Base-by-base conservation (phyloP, 306 rosid species). In the Cotoneaster glaucophyllus region DNA sequence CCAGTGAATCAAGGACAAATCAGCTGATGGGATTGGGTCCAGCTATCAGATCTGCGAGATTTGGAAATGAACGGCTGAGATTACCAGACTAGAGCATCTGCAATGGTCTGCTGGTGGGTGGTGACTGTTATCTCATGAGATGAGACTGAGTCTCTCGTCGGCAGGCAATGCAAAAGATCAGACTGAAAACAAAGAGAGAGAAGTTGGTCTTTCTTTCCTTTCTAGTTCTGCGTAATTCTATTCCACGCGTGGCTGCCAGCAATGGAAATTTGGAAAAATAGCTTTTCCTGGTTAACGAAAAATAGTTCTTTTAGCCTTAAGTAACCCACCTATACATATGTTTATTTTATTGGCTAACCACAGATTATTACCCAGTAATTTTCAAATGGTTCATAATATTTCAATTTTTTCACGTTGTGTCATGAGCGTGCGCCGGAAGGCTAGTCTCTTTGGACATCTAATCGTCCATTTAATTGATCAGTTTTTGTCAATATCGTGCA, bases 1-100 rank as follows among this genome's bases (percentile, higher is more conserved):
- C 87, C 87, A 70, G 86, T 67, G 91, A 85, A 70, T 77, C 75
- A 63, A 74, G 84, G 69, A 65, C 81, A 78, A 85, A 78, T 73
- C 68, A 48, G 21, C 39, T 63, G 67, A 59, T 59, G 77, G 76
- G 76, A 54, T 4, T 57, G 21, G 71, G 39, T 19, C 54, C 64
- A 19, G 80, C 73, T 18, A 61, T 37, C 84, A 78, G 87, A 80
- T 84, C 84, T 84, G 71, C 43, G 58, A 45, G 68, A 74, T 69
- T 58, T 39, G 57, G 71, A 25, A 57, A 39, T 14, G 67, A 26
- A 72, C 18, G 76, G 67, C 22, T 26, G 64, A 21, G 48, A 73
- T 39, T 15, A 43, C 21, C 13, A 11, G 43, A 61, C n/a, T 19
- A 28, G 19, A 37, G 31, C 50, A 43, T 2, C 24, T 15, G 8